Base-by-base conservation (phyloP, 164 flowering plant species). In the Pachysandra terminalis region DNA sequence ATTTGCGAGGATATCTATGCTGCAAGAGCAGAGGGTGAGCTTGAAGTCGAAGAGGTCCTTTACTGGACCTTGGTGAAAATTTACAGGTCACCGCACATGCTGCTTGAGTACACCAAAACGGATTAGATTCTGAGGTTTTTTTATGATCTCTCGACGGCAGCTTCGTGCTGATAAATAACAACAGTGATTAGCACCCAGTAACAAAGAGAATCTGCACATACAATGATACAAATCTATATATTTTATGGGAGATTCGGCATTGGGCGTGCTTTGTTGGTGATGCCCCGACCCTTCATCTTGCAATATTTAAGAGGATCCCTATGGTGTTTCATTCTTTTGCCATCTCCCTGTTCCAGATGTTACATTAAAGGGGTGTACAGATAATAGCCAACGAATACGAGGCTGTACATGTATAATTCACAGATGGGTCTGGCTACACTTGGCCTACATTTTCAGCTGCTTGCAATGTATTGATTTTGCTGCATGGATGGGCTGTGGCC, bases 21-120 rank as follows among this genome's bases (percentile, higher is more conserved):
- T 72, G 99, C 99, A 68, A 86, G 98, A 80, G 96, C 99, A 66
- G 99, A 96, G 73, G 97, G 97, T 45, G 99, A 91, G 75, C 92
- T 93, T 63, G 98, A 83, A 82, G 96, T 96, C 19, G 99, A 96
- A 77, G 98, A 96, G 80, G 96, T 93, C 65, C 92, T 93, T 35
- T 91, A 90, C 81, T 93, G 99, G 99, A 93, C 99, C 9, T 69
- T 91, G 26, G 86, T 93, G 51, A 93, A 93, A 67, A 93, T 93
- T 49, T 96, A 93, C 74, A 75, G 99, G 73, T 91, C 99, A 1
- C 99, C 99, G 0, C 99, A 96, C 69, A 91, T 93, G 99, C 85
- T 96, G 74, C 95, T 96, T 2, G 98, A 96, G 76, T 93, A 93
- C 81, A 96, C 99, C 27, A 90, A 91, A 61, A 72, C 74, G 1